Conservation (phyloP, 2,329 filamentous ascomycete genomes). For the Ophiostoma ulmi region DNA sequence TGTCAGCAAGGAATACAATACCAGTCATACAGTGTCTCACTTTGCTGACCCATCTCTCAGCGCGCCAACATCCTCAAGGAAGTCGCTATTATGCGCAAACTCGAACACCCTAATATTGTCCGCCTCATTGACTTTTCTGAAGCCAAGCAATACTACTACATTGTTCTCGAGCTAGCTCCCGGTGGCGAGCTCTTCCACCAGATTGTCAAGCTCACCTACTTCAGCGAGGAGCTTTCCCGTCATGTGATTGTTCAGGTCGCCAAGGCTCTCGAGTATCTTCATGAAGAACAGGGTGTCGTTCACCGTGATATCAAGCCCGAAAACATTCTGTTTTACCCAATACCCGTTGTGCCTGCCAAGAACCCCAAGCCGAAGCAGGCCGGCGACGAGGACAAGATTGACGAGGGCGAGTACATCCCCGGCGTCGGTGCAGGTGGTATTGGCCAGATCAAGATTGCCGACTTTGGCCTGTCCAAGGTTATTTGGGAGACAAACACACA, state of each 20-base stretch:
- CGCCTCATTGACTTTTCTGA: constrained; percentile 92
- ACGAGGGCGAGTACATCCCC: constrained; percentile 86
- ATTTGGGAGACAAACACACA: constrained; percentile 98
- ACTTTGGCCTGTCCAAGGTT: constrained; percentile 95
- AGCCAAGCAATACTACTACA: constrained; percentile 93
- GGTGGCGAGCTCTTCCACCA: constrained; percentile 98
- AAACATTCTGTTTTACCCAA: constrained; percentile 89
- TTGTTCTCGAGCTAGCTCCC: constrained; percentile 88
- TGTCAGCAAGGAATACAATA: neutral
- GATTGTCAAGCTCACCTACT: constrained; percentile 96
- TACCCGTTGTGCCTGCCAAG: constrained; percentile 73
- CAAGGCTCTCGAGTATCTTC: constrained; percentile 87
- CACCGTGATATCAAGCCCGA: constrained; percentile 99
- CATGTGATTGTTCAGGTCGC: constrained; percentile 95
- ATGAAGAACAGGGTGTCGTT: constrained; percentile 91
- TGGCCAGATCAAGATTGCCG: constrained; percentile 92
- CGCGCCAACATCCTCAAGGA: constrained; percentile 97
- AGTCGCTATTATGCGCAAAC: constrained; percentile 95
- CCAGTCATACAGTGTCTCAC: neutral
- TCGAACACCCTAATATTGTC: constrained; percentile 94
- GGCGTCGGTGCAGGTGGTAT: constrained; percentile 85
- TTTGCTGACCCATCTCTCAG: constrained; percentile 44
- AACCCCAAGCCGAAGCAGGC: constrained; percentile 73
- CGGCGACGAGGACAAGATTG: constrained; percentile 94
- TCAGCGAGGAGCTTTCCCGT: constrained; percentile 89